phyloP scores from a whole-genome alignment of 2,329 filamentous ascomycete genomes.

The Penicillium sp. region DNA sequence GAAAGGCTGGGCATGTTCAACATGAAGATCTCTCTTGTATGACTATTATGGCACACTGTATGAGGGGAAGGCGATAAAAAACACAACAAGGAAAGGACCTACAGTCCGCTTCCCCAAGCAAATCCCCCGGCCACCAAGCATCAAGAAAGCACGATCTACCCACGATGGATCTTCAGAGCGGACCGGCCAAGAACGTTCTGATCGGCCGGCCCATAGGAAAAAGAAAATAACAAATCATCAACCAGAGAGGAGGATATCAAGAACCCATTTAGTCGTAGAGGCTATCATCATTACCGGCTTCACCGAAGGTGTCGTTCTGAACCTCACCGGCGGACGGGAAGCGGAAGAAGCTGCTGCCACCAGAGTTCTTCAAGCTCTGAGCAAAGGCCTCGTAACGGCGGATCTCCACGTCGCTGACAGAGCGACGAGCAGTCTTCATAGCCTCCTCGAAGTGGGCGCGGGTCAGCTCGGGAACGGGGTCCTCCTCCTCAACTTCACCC shows the following conservation, averaged over 20 bases:
- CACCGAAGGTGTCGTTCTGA: constrained; percentile 67
- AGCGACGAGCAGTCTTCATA: constrained; percentile 91
- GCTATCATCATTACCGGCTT: constrained; percentile 91
- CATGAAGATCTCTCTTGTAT: constrained; percentile 23
- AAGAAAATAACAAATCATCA: constrained; percentile 20
- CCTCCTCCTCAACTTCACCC: constrained; percentile 66
- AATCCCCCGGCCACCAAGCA: constrained; percentile 14
- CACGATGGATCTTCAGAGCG: constrained; percentile 15
- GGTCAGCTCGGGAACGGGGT: constrained; percentile 93
- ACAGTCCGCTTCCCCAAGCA: constrained; percentile 20
- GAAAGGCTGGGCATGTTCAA: constrained; percentile 2
- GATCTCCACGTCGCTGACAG: constrained; percentile 95
- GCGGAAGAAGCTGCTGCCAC: constrained; percentile 96
- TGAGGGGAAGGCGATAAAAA: constrained; percentile 24
- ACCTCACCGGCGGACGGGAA: constrained; percentile 71
- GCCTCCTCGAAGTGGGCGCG: constrained; percentile 98
- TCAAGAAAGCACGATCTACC: constrained; percentile 23
- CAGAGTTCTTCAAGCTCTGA: constrained; percentile 98
- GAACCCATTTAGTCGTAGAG: constrained; percentile 78
- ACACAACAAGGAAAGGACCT: constrained; percentile 21
- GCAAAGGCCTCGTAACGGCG: constrained; percentile 97
- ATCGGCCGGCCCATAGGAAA: constrained; percentile 11
- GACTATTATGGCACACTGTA: constrained; percentile 33
- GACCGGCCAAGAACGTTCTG: constrained; percentile 11
- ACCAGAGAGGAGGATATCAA: constrained; percentile 20